phyloP scores from a whole-genome alignment of 169 alveolate species.

The Plasmodium reichenowi region DNA sequence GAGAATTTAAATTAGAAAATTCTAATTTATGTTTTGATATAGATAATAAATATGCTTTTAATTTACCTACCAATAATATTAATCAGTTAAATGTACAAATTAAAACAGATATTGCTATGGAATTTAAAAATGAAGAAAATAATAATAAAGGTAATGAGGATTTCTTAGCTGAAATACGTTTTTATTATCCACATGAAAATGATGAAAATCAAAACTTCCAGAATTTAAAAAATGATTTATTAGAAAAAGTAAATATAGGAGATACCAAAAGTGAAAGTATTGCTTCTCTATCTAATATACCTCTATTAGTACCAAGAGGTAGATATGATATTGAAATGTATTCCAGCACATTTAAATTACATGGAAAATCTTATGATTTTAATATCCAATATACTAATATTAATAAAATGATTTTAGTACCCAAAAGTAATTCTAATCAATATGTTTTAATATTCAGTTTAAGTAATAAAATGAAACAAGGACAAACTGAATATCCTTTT shows the following conservation, averaged over 20 bases:
- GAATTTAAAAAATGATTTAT: slow-evolving; percentile 78
- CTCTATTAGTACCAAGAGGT: slow-evolving; percentile 97
- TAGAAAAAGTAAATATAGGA: slow-evolving; percentile 93
- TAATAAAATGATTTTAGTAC: slow-evolving; percentile 94
- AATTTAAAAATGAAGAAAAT: slow-evolving; percentile 79
- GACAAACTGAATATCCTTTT: slow-evolving; percentile 96
- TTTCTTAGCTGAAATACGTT: slow-evolving; percentile 61
- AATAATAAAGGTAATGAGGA: slow-evolving; percentile 49
- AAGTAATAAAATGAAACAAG: slow-evolving; percentile 95
- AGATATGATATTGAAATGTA: slow-evolving; percentile 95
- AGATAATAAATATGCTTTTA: slow-evolving; percentile 86
- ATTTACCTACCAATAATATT: slow-evolving; percentile 86
- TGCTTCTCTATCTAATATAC: slow-evolving; percentile 93
- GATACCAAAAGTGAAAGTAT: slow-evolving; percentile 93
- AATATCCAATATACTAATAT: slow-evolving; percentile 93
- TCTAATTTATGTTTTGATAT: slow-evolving; percentile 80
- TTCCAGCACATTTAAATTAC: slow-evolving; percentile 92
- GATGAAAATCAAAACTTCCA: slow-evolving; percentile 61
- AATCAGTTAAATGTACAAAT: slow-evolving; percentile 89
- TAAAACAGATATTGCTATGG: slow-evolving; percentile 91
- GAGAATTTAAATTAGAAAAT: slow-evolving; percentile 88
- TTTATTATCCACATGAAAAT: slow-evolving; percentile 76
- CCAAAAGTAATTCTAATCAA: slow-evolving; percentile 95
- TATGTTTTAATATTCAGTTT: slow-evolving; percentile 93
- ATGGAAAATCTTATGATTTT: slow-evolving; percentile 97